Evolutionary conservation across 2,329 filamentous ascomycete genomes (phyloP).

Genomic region (Xylaria digitata): DNA sequence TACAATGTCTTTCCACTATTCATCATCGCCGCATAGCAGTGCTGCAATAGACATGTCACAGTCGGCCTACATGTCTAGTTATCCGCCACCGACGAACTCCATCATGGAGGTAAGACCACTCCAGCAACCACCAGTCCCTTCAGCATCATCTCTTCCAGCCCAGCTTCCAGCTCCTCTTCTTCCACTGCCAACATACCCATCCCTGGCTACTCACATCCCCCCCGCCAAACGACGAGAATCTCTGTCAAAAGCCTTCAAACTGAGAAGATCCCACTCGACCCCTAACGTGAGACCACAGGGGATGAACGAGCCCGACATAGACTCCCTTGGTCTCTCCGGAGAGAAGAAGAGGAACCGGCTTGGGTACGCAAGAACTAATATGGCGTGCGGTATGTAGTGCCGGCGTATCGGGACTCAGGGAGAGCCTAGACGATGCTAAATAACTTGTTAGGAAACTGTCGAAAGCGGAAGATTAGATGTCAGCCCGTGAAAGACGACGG

Average conservation of each 20-base stretch:
- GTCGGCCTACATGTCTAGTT: conserved; percentile 52
- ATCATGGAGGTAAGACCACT: conserved; percentile 50
- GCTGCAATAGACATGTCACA: conserved; percentile 57
- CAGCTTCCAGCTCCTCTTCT: conserved; percentile 47
- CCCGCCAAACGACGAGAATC: conserved; percentile 54
- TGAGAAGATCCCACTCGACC: conserved; percentile 63
- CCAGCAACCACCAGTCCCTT: conserved; percentile 41
- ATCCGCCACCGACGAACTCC: conserved; percentile 45
- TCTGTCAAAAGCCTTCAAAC: conserved; percentile 53
- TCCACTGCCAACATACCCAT: conserved; percentile 45
- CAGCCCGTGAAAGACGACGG: conserved; percentile 79
- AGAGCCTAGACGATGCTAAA: conserved; percentile 34
- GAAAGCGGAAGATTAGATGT: conserved; percentile 92
- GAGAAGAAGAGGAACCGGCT: conserved; percentile 84
- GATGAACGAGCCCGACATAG: conserved; percentile 52
- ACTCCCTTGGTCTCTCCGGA: conserved; percentile 52
- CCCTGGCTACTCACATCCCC: conserved; percentile 48
- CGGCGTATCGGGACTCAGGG: conserved; percentile 8
- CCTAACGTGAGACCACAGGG: conserved; percentile 60
- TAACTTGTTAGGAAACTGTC: conserved; percentile 78
- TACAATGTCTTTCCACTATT: conserved; percentile 64
- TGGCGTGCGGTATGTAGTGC: conserved; percentile 86
- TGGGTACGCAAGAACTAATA: conserved; percentile 93
- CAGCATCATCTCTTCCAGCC: conserved; percentile 42
- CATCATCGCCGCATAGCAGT: conserved; percentile 57